Base-by-base conservation (phyloP, 768 basidiomycete genomes). In the Tulasnella sp. region DNA sequence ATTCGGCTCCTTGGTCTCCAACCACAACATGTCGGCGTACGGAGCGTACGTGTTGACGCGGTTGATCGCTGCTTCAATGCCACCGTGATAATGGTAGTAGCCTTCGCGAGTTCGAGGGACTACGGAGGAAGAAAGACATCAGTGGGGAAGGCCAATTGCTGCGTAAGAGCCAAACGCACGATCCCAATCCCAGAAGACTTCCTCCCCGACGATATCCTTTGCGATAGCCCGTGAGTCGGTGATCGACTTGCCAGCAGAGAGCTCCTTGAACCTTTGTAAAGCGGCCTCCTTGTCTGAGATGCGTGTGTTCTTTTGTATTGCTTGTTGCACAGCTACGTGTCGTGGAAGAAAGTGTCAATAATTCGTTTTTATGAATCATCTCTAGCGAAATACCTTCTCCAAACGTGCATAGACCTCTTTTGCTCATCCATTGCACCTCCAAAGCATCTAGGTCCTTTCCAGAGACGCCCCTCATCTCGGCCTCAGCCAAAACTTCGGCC, bases 1-100 rank as follows among this genome's bases (percentile, higher is more conserved):
- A 81, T 94, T 88, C 11, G 96, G 95, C n/a, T 87, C 86, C 80
- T 93, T 95, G 1, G 96, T 97, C 85, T 97, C 96, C 64, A 96
- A 87, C 96, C 95, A 97, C 67, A 96, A 85, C 79, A 96, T 87
- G 82, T 97, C 95, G 17, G 94, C 91, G 79, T 94, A 92, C 25
- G 93, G 93, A 0, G 94, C 92, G 80, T 90, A 97, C 29, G 89
- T 88, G 77, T 91, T 85, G 3, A 90, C 89, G 42, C 95, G 91
- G 79, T 91, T 91, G 81, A 95, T 88, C 14, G 94, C 96, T 7
- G 92, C 87, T 88, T 90, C 90, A 68, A 94, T 83, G 17, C 95
- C 95, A 9, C 93, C 89, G 37, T 89, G 89, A 79, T 91, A 93
- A 82, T 94, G 94, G 80, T 96, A 93, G 82, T 94, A 96, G 17